Evolutionary conservation across 768 basidiomycete genomes (phyloP).

Genomic region (Lactarius hatsudake): DNA sequence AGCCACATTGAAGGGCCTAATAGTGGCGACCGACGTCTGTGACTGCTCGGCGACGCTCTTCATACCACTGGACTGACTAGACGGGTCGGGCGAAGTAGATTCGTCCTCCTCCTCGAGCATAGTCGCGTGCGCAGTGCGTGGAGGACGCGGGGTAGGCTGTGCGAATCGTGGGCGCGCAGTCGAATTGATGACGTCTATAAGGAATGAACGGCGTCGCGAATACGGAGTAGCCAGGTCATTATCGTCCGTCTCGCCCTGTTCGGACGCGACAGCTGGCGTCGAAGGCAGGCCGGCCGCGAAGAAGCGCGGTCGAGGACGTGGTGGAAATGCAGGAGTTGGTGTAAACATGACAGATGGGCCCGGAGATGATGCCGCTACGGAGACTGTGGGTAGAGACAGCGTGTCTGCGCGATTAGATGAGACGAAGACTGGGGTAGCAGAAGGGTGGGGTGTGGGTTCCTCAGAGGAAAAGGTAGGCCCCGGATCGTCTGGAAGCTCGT

Average conservation of each 20-base stretch:
- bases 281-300: constrained; percentile 32
- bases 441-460: constrained; percentile 33
- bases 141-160: constrained; percentile 61
- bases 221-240: constrained; percentile 60
- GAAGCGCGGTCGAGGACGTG: constrained; percentile 61
- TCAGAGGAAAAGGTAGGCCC: constrained; percentile 78
- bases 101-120: constrained; percentile 12
- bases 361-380: constrained; percentile 53
- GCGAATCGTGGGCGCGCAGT: constrained; percentile 71
- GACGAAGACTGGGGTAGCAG: constrained; percentile 12
- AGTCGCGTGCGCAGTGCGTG: constrained; percentile 24
- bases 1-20: constrained; percentile 44
- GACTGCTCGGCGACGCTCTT: constrained; percentile 33
- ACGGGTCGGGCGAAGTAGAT: constrained; percentile 20
- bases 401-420: constrained; percentile 8
- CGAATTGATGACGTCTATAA: constrained; percentile 81
- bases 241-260: constrained; percentile 25
- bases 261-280: constrained; percentile 18
- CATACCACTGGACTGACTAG: constrained; percentile 36
- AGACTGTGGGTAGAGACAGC: constrained; percentile 39
- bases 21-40: constrained; percentile 34
- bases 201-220: constrained; percentile 74
- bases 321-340: constrained; percentile 65
- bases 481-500: constrained; percentile 16
- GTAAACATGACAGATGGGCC: constrained; percentile 57